Base-by-base conservation (phyloP, 768 basidiomycete genomes). In the Hirschioporus abietinus region DNA sequence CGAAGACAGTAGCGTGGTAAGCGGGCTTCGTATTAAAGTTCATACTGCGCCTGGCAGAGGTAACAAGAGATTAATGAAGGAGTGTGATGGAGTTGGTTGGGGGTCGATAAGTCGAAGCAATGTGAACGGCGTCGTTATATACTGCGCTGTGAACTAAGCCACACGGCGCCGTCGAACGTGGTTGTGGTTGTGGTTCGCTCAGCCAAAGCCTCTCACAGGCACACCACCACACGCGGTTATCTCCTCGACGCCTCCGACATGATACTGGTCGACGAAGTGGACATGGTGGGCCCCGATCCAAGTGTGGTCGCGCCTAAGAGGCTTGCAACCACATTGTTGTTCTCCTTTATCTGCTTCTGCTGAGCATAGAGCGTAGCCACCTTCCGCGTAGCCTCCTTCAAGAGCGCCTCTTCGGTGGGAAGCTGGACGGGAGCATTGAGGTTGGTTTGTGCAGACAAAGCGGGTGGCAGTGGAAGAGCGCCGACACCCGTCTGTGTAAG, bases 401-500 rank as follows among this genome's bases (percentile, higher is more conserved):
- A 71, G 25, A 87, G 73, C 66, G 83, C 77, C 8, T 82, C 79
- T 71, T 86, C 86, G 0, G 76, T 79, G 1, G 81, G 84, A 10
- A 72, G 35, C 63, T 60, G 58, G 35, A 71, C 57, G 57, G 66
- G 63, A 34, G 58, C 68, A 52, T 70, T 66, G 15, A 65, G 57
- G 65, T 35, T 24, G 57, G 70, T 69, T 23, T 63, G 68, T 24
- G 70, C 59, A 0, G 78, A 76, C 5, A 84, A 52, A 18, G 24
- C 17, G 23, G 60, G 60, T 25, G 30, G 74, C 10, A 87, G 69
- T 0, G 89, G 88, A 61, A 88, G 80, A 1, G 86, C 88, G 1
- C 89, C 90, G 20, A 90, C 82, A n/a, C 89, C 89, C 0, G 84
- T 82, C 64, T 84, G 80, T 1, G 83, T 80, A 68, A 90, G 76